These are phyloP conservation scores for Fagopyrum tataricum DNA, from an alignment of 148 eudicot genomes.

Conservation along the genomic window DNA sequence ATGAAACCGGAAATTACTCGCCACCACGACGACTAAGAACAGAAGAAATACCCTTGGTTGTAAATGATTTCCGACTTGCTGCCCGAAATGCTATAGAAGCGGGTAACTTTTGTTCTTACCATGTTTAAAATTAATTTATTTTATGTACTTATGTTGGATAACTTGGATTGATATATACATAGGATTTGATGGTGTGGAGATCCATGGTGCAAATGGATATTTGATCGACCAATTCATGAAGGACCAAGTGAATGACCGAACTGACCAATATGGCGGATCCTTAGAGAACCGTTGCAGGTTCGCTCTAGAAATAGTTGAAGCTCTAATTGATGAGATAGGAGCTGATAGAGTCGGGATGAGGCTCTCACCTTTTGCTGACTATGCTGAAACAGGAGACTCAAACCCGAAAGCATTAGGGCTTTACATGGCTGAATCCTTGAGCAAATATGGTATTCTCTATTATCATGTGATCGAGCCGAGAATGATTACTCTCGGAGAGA, in stretches of 20 bases:
- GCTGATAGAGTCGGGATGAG: constrained; percentile 38
- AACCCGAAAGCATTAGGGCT: constrained; percentile 32
- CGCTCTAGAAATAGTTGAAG: constrained; percentile 41
- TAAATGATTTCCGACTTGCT: constrained; percentile 38
- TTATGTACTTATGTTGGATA: too few relatives aligned
- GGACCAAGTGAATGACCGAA: constrained; percentile 40
- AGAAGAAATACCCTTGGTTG: constrained; percentile 30
- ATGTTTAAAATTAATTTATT: too few relatives aligned
- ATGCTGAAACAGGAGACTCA: constrained; percentile 33
- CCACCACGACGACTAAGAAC: constrained; percentile 32
- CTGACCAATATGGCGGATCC: constrained; percentile 45
- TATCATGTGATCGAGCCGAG: constrained; percentile 39
- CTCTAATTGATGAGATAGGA: constrained; percentile 32
- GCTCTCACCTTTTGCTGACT: constrained; percentile 37
- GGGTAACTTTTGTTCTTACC: constrained; percentile 20
- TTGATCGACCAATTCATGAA: constrained; percentile 43
- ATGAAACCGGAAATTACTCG: constrained; percentile 22
- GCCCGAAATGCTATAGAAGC: constrained; percentile 43
- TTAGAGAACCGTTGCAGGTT: constrained; percentile 47
- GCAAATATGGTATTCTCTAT: constrained; percentile 21
- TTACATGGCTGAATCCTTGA: constrained; percentile 33
- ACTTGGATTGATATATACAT: too few relatives aligned
- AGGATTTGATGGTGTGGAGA: constrained; percentile 44
- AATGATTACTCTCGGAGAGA: constrained; percentile 25
- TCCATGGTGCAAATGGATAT: constrained; percentile 46